Conservation (phyloP, 2,329 filamentous ascomycete species). For the Cercospora sojina region DNA sequence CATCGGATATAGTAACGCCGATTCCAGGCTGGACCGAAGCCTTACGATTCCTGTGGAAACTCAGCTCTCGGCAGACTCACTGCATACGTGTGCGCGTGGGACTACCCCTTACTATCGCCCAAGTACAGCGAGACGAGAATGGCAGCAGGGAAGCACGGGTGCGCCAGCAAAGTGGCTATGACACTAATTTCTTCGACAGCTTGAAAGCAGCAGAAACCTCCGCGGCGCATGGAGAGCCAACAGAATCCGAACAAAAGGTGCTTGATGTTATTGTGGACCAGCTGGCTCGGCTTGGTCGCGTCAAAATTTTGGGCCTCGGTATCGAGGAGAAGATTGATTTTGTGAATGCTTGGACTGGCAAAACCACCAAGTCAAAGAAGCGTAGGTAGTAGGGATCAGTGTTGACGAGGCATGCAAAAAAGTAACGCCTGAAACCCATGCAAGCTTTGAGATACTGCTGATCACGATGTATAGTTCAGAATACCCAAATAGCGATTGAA, state of each 20-base stretch:
- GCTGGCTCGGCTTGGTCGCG: constrained; percentile 79
- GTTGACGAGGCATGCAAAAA: neutral
- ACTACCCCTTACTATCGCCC: constrained; percentile 58
- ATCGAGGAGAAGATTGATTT: constrained; percentile 81
- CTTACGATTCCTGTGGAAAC: constrained; percentile 74
- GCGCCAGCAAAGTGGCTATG: constrained; percentile 39
- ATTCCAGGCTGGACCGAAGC: constrained; percentile 66
- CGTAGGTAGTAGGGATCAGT: neutral
- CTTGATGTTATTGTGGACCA: constrained; percentile 81
- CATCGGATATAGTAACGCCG: constrained; percentile 86
- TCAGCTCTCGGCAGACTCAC: constrained; percentile 81
- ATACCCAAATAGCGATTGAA: constrained; percentile 4
- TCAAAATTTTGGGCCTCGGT: constrained; percentile 83
- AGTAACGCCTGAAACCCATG: neutral
- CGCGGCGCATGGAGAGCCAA: constrained; percentile 31
- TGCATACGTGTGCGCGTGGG: constrained; percentile 89
- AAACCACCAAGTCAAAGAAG: constrained; percentile 19
- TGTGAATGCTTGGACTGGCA: constrained; percentile 62
- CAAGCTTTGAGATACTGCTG: neutral
- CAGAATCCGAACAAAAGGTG: constrained; percentile 63
- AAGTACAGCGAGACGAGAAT: constrained; percentile 31
- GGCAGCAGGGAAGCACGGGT: constrained; percentile 27
- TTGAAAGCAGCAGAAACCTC: constrained; percentile 37
- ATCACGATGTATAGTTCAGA: constrained; percentile 6
- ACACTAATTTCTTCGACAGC: constrained; percentile 49